phyloP scores from a whole-genome alignment of 345 rosid genomes.

The Barbarea vulgaris region DNA sequence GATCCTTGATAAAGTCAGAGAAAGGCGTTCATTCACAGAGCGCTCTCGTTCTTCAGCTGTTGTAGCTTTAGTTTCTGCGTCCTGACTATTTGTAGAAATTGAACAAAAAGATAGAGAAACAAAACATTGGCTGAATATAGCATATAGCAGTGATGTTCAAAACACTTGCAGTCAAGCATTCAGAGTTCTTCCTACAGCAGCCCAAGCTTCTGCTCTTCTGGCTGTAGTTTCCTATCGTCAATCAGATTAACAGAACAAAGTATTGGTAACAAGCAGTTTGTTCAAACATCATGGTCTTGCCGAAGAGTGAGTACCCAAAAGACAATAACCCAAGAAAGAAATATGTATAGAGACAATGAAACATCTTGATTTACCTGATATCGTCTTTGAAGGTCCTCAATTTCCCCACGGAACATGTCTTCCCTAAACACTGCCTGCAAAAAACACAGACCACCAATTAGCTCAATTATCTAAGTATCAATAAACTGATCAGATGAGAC shows the following conservation, averaged over 20 bases:
- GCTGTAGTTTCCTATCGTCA: conserved; percentile 77
- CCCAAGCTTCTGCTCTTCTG: conserved; percentile 96
- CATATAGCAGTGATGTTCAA: conserved; percentile 20
- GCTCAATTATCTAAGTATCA: too few species aligned
- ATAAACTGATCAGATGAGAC: background rate
- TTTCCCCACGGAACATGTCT: conserved; percentile 75
- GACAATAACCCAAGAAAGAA: conserved; percentile 3
- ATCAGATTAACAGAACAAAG: conserved; percentile 14
- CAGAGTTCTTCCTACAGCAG: conserved; percentile 92
- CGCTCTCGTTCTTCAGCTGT: conserved; percentile 94
- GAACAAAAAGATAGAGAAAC: conserved; percentile 11
- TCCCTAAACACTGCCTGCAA: conserved; percentile 79
- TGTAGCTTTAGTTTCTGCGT: conserved; percentile 92
- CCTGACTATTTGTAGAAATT: conserved; percentile 51
- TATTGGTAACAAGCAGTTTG: conserved; percentile 8
- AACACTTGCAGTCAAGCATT: conserved; percentile 86
- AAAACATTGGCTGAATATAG: conserved; percentile 11
- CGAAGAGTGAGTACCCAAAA: background rate
- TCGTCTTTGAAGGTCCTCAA: conserved; percentile 90
- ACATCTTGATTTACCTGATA: conserved; percentile 65
- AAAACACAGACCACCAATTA: conserved; percentile 17
- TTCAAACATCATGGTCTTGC: conserved; percentile 8
- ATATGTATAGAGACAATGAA: background rate
- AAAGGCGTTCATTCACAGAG: conserved; percentile 86
- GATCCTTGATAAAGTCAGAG: conserved; percentile 90